Evolutionary conservation across 2,329 filamentous ascomycete genomes (phyloP).

Genomic region (Colletotrichum nymphaeae): DNA sequence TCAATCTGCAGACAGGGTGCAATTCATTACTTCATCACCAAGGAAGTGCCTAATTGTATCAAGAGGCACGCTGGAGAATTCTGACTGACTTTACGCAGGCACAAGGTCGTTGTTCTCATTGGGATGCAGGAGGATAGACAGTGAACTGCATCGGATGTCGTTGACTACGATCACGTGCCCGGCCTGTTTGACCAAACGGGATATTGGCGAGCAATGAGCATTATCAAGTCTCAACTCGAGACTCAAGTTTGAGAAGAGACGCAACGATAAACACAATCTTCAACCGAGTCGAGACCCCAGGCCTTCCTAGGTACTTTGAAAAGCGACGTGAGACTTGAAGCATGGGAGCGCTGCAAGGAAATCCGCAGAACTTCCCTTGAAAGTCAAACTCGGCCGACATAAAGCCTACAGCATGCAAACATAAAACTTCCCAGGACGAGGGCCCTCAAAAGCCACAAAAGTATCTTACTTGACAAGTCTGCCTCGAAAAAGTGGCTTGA

Average conservation of each 20-base stretch:
- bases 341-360: neutral
- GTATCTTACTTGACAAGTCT: neutral
- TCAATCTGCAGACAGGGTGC: too few relatives aligned
- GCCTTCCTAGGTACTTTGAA: neutral
- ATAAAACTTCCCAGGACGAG: neutral
- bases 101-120: neutral
- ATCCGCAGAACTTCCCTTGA: neutral
- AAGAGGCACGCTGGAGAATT: neutral
- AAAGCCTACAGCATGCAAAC: neutral
- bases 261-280: neutral
- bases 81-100: neutral
- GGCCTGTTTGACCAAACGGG: neutral
- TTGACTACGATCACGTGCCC: neutral
- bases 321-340: neutral
- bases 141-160: neutral
- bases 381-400: neutral
- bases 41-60: neutral
- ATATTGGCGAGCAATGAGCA: neutral
- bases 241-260: neutral
- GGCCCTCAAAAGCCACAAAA: slow-evolving; percentile 10
- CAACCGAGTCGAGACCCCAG: neutral
- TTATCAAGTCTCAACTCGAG: neutral
- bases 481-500: slow-evolving; percentile 11
- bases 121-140: neutral
- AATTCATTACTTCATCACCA: neutral